Conservation (phyloP, 352 stramenopile genomes). For the Globisporangium ultimum region DNA sequence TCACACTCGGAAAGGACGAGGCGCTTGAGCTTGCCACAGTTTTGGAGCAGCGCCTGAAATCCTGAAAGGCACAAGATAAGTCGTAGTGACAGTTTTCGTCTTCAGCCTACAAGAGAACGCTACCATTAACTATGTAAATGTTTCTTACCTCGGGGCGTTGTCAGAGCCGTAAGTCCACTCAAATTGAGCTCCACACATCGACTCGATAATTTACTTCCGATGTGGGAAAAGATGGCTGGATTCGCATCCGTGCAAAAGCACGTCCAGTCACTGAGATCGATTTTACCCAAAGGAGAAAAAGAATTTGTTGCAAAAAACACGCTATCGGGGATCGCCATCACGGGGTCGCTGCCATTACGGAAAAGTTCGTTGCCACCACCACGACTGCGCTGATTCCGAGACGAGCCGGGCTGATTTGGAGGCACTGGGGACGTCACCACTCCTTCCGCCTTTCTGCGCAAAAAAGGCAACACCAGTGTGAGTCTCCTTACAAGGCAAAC, state of each 20-base stretch:
- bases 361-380: slow-evolving; percentile 14
- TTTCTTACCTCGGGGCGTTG: slow-evolving; percentile 26
- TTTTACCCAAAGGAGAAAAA: slow-evolving; percentile 23
- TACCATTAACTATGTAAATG: not conserved
- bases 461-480: not conserved
- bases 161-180: slow-evolving; percentile 27
- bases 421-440: not conserved
- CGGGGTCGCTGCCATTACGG: not conserved
- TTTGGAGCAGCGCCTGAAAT: slow-evolving; percentile 30
- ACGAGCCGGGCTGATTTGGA: not conserved
- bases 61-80: slow-evolving; percentile 17
- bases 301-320: slow-evolving; percentile 65
- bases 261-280: slow-evolving; percentile 58
- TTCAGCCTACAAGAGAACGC: not conserved
- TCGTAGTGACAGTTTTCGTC: not conserved
- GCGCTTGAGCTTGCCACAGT: slow-evolving; percentile 31
- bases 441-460: slow-evolving; percentile 14
- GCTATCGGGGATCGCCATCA: slow-evolving; percentile 32
- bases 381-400: slow-evolving; percentile 40
- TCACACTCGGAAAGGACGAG: slow-evolving; percentile 37
- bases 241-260: slow-evolving; percentile 28
- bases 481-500: not conserved
- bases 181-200: slow-evolving; percentile 47
- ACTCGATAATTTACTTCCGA: slow-evolving; percentile 36
- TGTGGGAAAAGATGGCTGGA: slow-evolving; percentile 24